A percentile compares a stretch with the other conserved stretches of the same genome.
Conservation (phyloP, 768 basidiomycete genomes). For the Leccinum longicurvipes region DNA sequence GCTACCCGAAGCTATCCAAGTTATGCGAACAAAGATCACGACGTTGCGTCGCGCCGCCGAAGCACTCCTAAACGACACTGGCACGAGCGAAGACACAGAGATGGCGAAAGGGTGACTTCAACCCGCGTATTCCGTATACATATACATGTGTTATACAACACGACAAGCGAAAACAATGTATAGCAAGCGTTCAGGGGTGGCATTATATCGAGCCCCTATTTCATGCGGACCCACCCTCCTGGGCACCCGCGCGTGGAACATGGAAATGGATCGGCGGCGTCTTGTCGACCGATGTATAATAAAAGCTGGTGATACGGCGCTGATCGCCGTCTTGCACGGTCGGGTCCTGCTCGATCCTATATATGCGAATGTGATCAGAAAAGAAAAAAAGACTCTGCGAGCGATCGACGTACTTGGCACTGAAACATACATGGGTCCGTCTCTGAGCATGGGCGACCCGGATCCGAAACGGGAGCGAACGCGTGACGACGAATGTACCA, state of each 20-base stretch:
- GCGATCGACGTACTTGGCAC: conserved; percentile 33
- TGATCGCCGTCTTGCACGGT: conserved; percentile 15
- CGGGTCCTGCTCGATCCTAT: conserved; percentile 27
- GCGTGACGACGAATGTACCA: conserved; percentile 39
- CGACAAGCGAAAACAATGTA: background rate
- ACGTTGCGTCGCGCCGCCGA: conserved; percentile 57
- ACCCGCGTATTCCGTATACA: background rate
- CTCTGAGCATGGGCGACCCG: conserved; percentile 38
- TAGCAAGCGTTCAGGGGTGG: background rate
- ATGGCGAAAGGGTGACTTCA: conserved; percentile 43
- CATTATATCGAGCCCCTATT: background rate
- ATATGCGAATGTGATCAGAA: background rate
- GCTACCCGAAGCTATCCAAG: conserved; percentile 71
- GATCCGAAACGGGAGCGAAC: conserved; percentile 38
- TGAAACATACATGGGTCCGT: conserved; percentile 34
- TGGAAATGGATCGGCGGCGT: conserved; percentile 34
- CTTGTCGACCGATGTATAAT: conserved; percentile 31
- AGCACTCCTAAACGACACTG: conserved; percentile 45
- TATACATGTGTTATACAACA: conserved; percentile 5
- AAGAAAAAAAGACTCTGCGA: too few relatives aligned
- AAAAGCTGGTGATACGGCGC: conserved; percentile 35
- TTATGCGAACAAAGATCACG: conserved; percentile 79
- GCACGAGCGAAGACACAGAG: conserved; percentile 46
- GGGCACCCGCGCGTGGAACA: conserved; percentile 8
- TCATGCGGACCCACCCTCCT: background rate